phyloP scores from a whole-genome alignment of 1,284 basidiomycete species.

The Leccinum angustisporum region DNA sequence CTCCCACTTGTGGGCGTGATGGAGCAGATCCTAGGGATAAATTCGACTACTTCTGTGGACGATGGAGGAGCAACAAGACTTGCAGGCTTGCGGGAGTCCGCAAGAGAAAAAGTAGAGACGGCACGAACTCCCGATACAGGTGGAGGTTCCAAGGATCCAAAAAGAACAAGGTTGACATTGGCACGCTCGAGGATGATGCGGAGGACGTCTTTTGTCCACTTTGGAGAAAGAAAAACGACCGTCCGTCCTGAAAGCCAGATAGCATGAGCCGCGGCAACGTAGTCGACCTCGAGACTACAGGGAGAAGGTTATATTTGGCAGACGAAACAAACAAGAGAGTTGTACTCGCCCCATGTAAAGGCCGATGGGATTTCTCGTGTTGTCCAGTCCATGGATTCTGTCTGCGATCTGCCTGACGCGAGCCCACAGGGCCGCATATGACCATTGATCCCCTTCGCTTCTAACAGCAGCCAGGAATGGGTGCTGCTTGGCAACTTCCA shows the following conservation, averaged over 20 bases:
- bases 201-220: conserved; percentile 28
- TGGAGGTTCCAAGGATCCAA: conserved; percentile 18
- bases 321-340: not conserved
- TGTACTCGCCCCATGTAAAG: conserved; percentile 23
- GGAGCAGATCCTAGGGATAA: conserved; percentile 26
- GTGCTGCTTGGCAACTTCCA: conserved; percentile 31
- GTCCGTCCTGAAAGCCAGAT: conserved; percentile 32
- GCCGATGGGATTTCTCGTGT: conserved; percentile 24
- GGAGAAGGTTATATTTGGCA: not conserved
- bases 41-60: conserved; percentile 15
- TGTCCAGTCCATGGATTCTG: conserved; percentile 24
- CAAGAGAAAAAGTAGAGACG: conserved; percentile 23
- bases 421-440: conserved; percentile 31
- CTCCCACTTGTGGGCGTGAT: conserved; percentile 32
- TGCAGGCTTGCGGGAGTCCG: conserved; percentile 10
- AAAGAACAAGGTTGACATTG: conserved; percentile 22
- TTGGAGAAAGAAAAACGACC: conserved; percentile 27
- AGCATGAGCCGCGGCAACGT: conserved; percentile 30
- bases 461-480: conserved; percentile 26
- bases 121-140: conserved; percentile 10
- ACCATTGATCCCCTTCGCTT: conserved; percentile 24
- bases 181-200: conserved; percentile 23
- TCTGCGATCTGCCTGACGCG: conserved; percentile 28
- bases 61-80: conserved; percentile 16
- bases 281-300: conserved; percentile 30